phyloP scores from a whole-genome alignment of 495 filamentous ascomycete genomes.

The Aspergillus leporis region DNA sequence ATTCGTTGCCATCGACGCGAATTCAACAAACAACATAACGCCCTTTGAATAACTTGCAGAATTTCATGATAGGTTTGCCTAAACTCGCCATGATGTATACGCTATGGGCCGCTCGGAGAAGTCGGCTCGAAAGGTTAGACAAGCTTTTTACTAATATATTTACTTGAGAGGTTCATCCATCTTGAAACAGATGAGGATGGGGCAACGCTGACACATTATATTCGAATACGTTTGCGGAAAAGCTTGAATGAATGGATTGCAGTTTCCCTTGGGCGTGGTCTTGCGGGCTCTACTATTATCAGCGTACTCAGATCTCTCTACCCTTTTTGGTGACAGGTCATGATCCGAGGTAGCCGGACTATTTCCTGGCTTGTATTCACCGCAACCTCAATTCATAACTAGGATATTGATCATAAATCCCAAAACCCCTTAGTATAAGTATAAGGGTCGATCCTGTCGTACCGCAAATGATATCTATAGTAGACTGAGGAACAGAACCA shows the following conservation, averaged over 20 bases:
- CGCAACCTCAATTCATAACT: too few relatives aligned
- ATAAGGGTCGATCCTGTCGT: too few relatives aligned
- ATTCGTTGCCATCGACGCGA: background rate
- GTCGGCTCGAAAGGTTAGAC: background rate
- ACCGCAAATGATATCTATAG: too few relatives aligned
- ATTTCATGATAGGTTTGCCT: background rate
- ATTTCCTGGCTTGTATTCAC: too few relatives aligned
- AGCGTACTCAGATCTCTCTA: too few relatives aligned
- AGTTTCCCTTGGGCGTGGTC: background rate
- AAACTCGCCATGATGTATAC: background rate
- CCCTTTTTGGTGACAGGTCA: too few relatives aligned
- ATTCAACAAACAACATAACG: background rate
- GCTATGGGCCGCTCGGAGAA: background rate
- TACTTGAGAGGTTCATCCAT: background rate
- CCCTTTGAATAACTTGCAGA: background rate
- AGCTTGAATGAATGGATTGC: background rate
- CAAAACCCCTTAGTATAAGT: too few relatives aligned
- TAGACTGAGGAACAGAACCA: background rate
- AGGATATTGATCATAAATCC: too few relatives aligned
- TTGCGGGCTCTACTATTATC: background rate
- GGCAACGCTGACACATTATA: background rate
- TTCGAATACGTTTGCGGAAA: background rate
- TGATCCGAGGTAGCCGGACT: too few relatives aligned
- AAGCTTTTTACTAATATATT: background rate
- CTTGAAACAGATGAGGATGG: background rate